These are phyloP conservation scores for Pelargonium citronellum DNA, from an alignment of 441 rosid genomes.

Conservation along the genomic window DNA sequence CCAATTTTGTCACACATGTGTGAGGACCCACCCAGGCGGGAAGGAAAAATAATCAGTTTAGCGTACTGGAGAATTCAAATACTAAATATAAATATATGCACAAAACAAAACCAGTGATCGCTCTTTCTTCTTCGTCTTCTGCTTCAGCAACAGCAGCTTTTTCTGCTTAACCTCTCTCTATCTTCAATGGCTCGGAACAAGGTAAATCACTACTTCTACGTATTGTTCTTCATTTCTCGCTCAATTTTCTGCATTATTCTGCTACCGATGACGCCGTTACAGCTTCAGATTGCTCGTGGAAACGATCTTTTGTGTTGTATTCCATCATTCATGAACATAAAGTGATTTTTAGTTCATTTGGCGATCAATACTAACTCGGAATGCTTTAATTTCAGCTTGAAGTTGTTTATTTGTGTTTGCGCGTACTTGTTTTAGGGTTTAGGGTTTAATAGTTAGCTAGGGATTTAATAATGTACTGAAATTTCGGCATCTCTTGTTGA, in stretches of 20 bases:
- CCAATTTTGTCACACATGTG: neutral
- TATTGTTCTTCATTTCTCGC: neutral
- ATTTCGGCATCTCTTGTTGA: neutral
- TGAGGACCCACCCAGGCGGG: neutral
- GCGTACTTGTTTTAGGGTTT: neutral
- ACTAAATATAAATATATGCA: neutral
- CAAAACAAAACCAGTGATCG: neutral
- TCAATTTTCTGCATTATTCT: neutral
- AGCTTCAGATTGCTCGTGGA: neutral
- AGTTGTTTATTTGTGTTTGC: neutral
- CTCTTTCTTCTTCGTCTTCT: neutral
- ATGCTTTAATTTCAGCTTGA: neutral
- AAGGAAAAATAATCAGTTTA: neutral
- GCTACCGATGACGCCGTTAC: neutral
- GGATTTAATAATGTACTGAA: neutral
- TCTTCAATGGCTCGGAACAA: conserved; percentile 62
- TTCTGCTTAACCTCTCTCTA: conserved; percentile 1
- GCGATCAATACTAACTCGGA: neutral
- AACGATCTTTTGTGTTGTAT: neutral
- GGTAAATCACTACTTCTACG: conserved; percentile 25
- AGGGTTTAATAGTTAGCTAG: neutral
- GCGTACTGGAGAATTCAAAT: conserved; percentile 4
- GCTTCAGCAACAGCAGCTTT: conserved; percentile 30
- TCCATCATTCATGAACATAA: neutral
- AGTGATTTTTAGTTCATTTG: neutral